A percentile compares a stretch with the other conserved stretches of the same genome.
phyloP scores from a whole-genome alignment of 441 rosid species.

The Adansonia rubrostipa region DNA sequence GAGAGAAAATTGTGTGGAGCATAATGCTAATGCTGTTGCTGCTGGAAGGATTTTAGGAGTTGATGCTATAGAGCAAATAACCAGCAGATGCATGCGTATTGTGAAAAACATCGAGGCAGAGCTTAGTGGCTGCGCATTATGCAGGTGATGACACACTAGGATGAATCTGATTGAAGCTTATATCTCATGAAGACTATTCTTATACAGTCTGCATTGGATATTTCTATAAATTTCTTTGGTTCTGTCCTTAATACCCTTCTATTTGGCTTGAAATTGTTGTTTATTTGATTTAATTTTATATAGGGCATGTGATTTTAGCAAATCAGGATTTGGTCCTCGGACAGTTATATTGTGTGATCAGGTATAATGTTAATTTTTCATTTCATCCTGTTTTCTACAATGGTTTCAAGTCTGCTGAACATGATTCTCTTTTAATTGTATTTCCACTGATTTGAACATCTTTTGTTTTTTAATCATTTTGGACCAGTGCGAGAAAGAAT shows the following conservation, averaged over 20 bases:
- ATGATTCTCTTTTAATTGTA: background rate
- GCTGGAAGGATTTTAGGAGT: slow-evolving; percentile 81
- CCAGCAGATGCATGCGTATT: slow-evolving; percentile 84
- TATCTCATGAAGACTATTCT: slow-evolving; percentile 11
- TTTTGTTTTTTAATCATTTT: slow-evolving; percentile 1
- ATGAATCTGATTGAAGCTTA: slow-evolving; percentile 25
- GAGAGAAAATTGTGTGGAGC: slow-evolving; percentile 60
- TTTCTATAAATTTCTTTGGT: slow-evolving; percentile 8
- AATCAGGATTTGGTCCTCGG: slow-evolving; percentile 81
- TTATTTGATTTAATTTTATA: slow-evolving; percentile 15
- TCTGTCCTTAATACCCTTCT: background rate
- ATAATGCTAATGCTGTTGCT: slow-evolving; percentile 68
- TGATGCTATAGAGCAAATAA: slow-evolving; percentile 74
- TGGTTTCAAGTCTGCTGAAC: background rate
- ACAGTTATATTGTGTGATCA: slow-evolving; percentile 77
- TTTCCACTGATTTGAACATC: slow-evolving; percentile 14
- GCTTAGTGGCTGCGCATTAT: slow-evolving; percentile 75
- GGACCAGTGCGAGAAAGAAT: slow-evolving; percentile 76
- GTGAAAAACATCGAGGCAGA: slow-evolving; percentile 79
- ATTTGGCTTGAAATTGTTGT: slow-evolving; percentile 20
- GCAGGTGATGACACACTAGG: slow-evolving; percentile 60
- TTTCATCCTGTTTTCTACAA: slow-evolving; percentile 11
- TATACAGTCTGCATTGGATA: slow-evolving; percentile 18
- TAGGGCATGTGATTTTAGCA: slow-evolving; percentile 75
- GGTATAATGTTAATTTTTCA: slow-evolving; percentile 38